phyloP scores from a whole-genome alignment of 1,284 basidiomycete genomes.

The Chiua sp. region DNA sequence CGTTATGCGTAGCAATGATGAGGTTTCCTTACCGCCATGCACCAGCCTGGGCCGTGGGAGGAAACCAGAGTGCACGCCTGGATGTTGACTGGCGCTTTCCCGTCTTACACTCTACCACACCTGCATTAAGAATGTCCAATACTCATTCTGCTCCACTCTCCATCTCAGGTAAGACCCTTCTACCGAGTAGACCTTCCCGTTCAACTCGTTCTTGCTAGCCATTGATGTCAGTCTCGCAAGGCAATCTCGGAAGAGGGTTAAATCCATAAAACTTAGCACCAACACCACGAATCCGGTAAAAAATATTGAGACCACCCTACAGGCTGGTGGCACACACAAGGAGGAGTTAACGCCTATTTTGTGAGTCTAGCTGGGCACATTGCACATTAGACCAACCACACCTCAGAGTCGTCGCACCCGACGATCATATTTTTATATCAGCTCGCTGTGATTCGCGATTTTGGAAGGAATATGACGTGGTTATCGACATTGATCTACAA shows the following conservation, averaged over 20 bases:
- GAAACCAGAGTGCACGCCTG: too few species aligned
- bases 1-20: too few species aligned
- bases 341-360: background rate
- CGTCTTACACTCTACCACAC: too few species aligned
- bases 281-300: background rate
- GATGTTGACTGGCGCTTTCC: too few species aligned
- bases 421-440: conserved; percentile 4
- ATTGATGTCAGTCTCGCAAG: conserved; percentile 10
- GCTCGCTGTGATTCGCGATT: background rate
- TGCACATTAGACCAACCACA: background rate
- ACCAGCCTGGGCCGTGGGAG: too few species aligned
- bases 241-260: conserved; percentile 7
- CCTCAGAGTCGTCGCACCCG: conserved; percentile 6
- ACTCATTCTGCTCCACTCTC: background rate
- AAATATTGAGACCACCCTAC: background rate
- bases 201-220: background rate
- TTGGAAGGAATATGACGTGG: background rate
- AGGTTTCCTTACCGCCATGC: too few species aligned
- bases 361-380: background rate
- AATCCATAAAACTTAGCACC: conserved; percentile 5
- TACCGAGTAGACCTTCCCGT: too few species aligned
- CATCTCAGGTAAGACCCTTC: background rate
- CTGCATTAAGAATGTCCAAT: background rate
- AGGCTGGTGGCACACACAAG: background rate
- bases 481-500: background rate